These are phyloP conservation scores for Abrus precatorius DNA, from an alignment of 306 rosid genomes.

Conservation along the genomic window DNA sequence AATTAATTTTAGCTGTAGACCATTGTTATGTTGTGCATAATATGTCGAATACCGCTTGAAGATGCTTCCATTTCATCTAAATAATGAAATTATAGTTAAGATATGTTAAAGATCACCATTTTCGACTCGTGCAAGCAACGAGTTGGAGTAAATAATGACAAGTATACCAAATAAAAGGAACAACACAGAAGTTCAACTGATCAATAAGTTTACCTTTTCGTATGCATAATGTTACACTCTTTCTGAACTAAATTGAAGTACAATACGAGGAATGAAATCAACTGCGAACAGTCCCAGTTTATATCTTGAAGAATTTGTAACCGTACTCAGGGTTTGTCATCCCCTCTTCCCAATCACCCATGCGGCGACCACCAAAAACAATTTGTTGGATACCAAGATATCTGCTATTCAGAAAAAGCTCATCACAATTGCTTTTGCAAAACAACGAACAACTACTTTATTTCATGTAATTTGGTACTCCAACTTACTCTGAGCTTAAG, in stretches of 20 bases:
- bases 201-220: no score
- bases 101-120: neutral
- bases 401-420: slow-evolving; percentile 55
- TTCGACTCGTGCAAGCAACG: neutral
- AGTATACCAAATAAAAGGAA: neutral
- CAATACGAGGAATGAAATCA: slow-evolving; percentile 1
- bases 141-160: neutral
- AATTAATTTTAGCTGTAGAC: neutral
- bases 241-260: slow-evolving; percentile 28
- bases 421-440: slow-evolving; percentile 32
- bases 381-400: slow-evolving; percentile 90
- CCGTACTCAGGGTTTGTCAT: slow-evolving; percentile 83
- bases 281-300: slow-evolving; percentile 31
- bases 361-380: slow-evolving; percentile 82
- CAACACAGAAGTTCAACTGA: neutral
- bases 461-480: slow-evolving; percentile 15
- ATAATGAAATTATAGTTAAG: neutral
- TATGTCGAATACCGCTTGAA: neutral
- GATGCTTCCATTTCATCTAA: neutral
- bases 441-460: slow-evolving; percentile 10
- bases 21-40: neutral
- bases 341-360: slow-evolving; percentile 98
- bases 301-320: slow-evolving; percentile 86
- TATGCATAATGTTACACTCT: neutral
- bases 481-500: slow-evolving; percentile 89